Percentiles rank a stretch among this genome's conserved stretches.
Conservation (phyloP, 1,284 basidiomycete species). For the Leccinum solheimii region DNA sequence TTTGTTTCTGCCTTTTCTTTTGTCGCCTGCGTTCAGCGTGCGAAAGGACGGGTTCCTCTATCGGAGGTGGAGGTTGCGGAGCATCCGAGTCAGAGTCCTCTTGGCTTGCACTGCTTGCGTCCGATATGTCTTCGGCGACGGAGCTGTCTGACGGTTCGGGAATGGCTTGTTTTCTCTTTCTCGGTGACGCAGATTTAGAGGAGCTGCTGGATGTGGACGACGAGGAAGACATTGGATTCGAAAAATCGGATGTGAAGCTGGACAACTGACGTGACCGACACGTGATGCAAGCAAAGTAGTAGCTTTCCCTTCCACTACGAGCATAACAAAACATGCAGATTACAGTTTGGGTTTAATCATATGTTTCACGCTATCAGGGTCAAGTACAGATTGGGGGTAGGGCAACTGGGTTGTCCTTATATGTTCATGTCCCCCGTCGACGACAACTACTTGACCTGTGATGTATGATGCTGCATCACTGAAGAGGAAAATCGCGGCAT, state of each 20-base stretch:
- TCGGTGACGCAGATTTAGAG: constrained; percentile 10
- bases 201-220: constrained; percentile 17
- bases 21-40: constrained; percentile 69
- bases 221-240: constrained; percentile 15
- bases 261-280: neutral
- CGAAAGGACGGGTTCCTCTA: constrained; percentile 50
- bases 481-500: constrained; percentile 85
- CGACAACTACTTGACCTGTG: constrained; percentile 69
- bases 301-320: neutral
- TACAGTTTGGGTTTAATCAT: constrained; percentile 46
- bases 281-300: constrained; percentile 9
- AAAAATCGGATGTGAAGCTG: neutral
- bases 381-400: constrained; percentile 67
- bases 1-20: constrained; percentile 49
- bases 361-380: constrained; percentile 47
- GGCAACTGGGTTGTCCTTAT: constrained; percentile 52
- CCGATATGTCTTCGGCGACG: constrained; percentile 3
- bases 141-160: constrained; percentile 10
- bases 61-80: constrained; percentile 7
- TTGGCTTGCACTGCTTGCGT: constrained; percentile 13
- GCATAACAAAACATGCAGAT: neutral
- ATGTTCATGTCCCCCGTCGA: constrained; percentile 71
- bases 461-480: constrained; percentile 84
- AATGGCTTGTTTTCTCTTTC: constrained; percentile 25
- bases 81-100: constrained; percentile 1